Evolutionary conservation across 2,329 filamentous ascomycete species (phyloP).

Genomic region (Aspergillus viridinutans): DNA sequence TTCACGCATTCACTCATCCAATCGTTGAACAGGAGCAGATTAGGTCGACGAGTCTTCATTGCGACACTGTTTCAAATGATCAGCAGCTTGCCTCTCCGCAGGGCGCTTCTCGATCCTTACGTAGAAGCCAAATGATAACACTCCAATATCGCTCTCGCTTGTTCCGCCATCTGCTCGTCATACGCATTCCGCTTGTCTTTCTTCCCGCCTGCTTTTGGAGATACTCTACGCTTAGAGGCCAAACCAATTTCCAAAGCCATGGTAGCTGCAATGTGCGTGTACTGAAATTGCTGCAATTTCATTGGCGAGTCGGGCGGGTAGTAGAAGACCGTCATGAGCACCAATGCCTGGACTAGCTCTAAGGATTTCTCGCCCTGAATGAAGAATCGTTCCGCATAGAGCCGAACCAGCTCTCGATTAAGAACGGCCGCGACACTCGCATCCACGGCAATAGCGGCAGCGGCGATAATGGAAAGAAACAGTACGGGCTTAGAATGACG

Average conservation of each 20-base stretch:
- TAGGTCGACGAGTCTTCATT: conserved; percentile 35
- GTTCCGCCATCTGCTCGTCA: conserved; percentile 31
- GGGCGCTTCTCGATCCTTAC: conserved; percentile 11
- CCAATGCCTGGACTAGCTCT: conserved; percentile 49
- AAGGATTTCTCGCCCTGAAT: conserved; percentile 49
- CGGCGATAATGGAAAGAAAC: conserved; percentile 67
- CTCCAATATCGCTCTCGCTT: conserved; percentile 29
- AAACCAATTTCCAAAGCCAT: conserved; percentile 47
- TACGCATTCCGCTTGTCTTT: conserved; percentile 8
- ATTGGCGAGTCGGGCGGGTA: conserved; percentile 46
- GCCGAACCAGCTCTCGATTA: conserved; percentile 47
- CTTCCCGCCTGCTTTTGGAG: conserved; percentile 14
- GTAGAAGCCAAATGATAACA: conserved; percentile 34
- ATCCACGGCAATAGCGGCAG: conserved; percentile 56
- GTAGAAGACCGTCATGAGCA: conserved; percentile 49
- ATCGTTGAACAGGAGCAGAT: conserved; percentile 33
- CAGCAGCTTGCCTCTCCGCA: not conserved
- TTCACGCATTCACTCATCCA: conserved; percentile 33
- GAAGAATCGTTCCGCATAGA: conserved; percentile 48
- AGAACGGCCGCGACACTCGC: conserved; percentile 39
- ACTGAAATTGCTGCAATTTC: conserved; percentile 49
- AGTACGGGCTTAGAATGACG: conserved; percentile 55
- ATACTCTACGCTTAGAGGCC: conserved; percentile 27
- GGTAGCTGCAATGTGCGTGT: conserved; percentile 49
- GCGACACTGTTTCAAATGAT: conserved; percentile 23